phyloP scores from a whole-genome alignment of 129 eudicot genomes.

The Helianthus annuus region DNA sequence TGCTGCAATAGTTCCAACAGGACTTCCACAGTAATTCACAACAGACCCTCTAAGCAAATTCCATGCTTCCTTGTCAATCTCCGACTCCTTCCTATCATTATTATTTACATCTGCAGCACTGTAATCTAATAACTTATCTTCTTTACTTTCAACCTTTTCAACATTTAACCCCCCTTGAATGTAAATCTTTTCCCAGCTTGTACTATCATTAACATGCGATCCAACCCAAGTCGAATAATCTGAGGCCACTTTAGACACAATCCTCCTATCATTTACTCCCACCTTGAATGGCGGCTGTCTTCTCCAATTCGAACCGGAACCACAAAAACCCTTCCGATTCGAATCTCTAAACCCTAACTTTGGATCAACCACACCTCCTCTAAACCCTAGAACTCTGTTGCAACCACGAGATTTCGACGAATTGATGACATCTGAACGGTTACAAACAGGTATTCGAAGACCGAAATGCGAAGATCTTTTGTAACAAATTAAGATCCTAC shows the following conservation, averaged over 20 bases:
- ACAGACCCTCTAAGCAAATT: slow-evolving; percentile 62
- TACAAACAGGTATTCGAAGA: slow-evolving; percentile 35
- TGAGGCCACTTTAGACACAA: slow-evolving; percentile 69
- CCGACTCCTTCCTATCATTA: slow-evolving; percentile 43
- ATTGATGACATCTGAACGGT: slow-evolving; percentile 36
- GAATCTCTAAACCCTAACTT: slow-evolving; percentile 48
- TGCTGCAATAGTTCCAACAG: slow-evolving; percentile 94
- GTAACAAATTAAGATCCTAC: slow-evolving; percentile 53
- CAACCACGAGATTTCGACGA: slow-evolving; percentile 52
- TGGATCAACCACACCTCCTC: slow-evolving; percentile 35
- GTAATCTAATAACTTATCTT: slow-evolving; percentile 25
- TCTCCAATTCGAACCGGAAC: slow-evolving; percentile 62
- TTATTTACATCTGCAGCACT: slow-evolving; percentile 39
- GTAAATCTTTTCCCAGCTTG: slow-evolving; percentile 63
- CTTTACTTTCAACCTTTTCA: slow-evolving; percentile 40
- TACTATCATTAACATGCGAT: slow-evolving; percentile 44
- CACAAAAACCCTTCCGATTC: slow-evolving; percentile 68
- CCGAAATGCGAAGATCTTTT: slow-evolving; percentile 59
- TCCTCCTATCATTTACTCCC: slow-evolving; percentile 35
- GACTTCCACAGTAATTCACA: slow-evolving; percentile 80
- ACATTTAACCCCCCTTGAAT: slow-evolving; percentile 73
- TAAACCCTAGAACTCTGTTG: slow-evolving; percentile 47
- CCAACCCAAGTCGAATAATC: slow-evolving; percentile 75
- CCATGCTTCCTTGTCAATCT: slow-evolving; percentile 87
- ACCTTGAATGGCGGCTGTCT: slow-evolving; percentile 34